These are phyloP conservation scores for Gossypium davidsonii DNA, from an alignment of 441 rosid species.

Conservation along the genomic window DNA sequence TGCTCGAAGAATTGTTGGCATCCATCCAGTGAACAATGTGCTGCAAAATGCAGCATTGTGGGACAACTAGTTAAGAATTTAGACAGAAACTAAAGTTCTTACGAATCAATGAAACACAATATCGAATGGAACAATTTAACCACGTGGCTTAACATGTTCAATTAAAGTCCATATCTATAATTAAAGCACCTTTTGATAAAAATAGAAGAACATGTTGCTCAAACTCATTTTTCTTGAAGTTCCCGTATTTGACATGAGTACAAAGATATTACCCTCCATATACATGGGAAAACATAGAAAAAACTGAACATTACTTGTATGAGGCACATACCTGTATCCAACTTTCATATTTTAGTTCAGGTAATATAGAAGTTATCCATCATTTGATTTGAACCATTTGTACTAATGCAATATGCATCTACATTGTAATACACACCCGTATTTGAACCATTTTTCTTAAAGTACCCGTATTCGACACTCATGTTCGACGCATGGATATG, in stretches of 20 bases:
- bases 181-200: not conserved
- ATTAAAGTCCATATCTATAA: not conserved
- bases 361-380: not conserved
- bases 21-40: slow-evolving; percentile 80
- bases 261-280: not conserved
- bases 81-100: not conserved
- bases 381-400: not conserved
- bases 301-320: not conserved
- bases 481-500: too few species aligned
- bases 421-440: too few species aligned
- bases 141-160: not conserved
- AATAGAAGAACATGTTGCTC: not conserved
- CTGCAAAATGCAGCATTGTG: slow-evolving; percentile 26
- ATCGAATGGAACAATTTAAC: not conserved
- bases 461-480: too few species aligned
- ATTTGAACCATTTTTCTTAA: too few species aligned
- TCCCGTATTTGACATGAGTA: not conserved
- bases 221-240: not conserved
- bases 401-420: not conserved
- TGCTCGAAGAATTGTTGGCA: slow-evolving; percentile 80
- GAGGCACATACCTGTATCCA: not conserved
- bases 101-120: not conserved
- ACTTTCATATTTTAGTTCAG: not conserved
- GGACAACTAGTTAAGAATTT: not conserved
- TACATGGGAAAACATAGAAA: not conserved